Conservation (phyloP, 2,329 filamentous ascomycete species). For the Zelopaecilomyces penicillatus region DNA sequence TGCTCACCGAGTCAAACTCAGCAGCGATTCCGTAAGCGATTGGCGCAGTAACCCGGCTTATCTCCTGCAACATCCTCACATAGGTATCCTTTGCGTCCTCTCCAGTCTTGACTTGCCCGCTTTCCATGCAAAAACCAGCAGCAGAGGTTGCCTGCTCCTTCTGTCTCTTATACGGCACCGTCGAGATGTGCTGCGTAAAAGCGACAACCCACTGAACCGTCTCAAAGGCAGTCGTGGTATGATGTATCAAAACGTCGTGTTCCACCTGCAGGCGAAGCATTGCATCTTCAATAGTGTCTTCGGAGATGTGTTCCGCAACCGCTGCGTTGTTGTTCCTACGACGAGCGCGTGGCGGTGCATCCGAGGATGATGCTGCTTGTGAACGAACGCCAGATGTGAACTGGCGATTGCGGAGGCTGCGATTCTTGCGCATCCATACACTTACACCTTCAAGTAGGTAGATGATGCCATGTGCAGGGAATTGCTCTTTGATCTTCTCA, state of each 20-base stretch:
- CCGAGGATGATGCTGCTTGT: constrained; percentile 19
- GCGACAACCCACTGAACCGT: constrained; percentile 64
- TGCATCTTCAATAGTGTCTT: constrained; percentile 62
- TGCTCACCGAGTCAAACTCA: constrained; percentile 49
- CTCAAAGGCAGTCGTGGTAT: constrained; percentile 51
- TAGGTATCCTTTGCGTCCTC: constrained; percentile 60
- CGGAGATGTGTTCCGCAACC: constrained; percentile 46
- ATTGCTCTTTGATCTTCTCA: constrained; percentile 42
- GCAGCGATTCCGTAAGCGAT: constrained; percentile 61
- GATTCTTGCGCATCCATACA: constrained; percentile 60
- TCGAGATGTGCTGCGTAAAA: constrained; percentile 73
- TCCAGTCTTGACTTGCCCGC: constrained; percentile 65
- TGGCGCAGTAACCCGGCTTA: constrained; percentile 61
- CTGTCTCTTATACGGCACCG: constrained; percentile 59
- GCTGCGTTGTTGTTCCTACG: constrained; percentile 34
- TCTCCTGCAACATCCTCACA: constrained; percentile 67
- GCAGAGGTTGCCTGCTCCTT: constrained; percentile 40
- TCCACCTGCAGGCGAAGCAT: constrained; percentile 61
- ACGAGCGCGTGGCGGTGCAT: constrained; percentile 19
- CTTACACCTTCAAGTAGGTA: constrained; percentile 65
- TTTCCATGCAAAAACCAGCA: constrained; percentile 70
- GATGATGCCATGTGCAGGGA: constrained; percentile 47
- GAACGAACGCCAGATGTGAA: constrained; percentile 57
- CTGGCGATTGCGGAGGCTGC: constrained; percentile 56
- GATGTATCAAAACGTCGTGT: constrained; percentile 60